Evolutionary conservation across 2,329 filamentous ascomycete genomes (phyloP).

Genomic region (Phaeomoniella chlamydospora): DNA sequence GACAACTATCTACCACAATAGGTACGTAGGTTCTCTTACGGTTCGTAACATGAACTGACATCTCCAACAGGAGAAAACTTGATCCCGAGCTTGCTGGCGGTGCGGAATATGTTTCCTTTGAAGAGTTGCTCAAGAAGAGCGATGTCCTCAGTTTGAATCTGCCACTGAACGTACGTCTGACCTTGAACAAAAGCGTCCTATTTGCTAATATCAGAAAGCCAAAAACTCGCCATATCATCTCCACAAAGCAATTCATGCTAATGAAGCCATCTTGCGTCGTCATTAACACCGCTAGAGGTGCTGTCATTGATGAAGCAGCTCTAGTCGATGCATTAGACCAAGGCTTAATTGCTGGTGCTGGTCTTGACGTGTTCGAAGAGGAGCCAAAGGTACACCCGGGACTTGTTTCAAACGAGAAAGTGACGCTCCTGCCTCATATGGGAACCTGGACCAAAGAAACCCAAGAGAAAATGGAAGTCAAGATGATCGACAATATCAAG

Average conservation of each 20-base stretch:
- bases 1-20: conserved; percentile 14
- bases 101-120: conserved; percentile 57
- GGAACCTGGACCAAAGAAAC: conserved; percentile 64
- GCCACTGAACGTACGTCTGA: conserved; percentile 56
- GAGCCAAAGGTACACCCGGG: conserved; percentile 65
- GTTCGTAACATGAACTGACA: background rate
- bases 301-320: conserved; percentile 68
- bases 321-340: conserved; percentile 58
- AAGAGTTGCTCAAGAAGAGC: conserved; percentile 52
- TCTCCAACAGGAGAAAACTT: conserved; percentile 4
- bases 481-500: conserved; percentile 9
- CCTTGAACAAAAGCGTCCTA: background rate
- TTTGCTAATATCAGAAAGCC: conserved; percentile 20
- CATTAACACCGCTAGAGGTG: conserved; percentile 71
- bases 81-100: conserved; percentile 23
- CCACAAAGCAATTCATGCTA: conserved; percentile 50
- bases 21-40: conserved; percentile 19
- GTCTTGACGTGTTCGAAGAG: conserved; percentile 71
- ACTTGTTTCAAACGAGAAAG: conserved; percentile 53
- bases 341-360: conserved; percentile 55
- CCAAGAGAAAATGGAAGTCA: conserved; percentile 31
- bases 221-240: conserved; percentile 63
- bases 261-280: conserved; percentile 70
- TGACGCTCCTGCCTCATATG: conserved; percentile 72
- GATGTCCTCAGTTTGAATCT: conserved; percentile 72